These are phyloP conservation scores for Verticillium alfalfae DNA, from an alignment of 2,329 filamentous ascomycete species.

Conservation along the genomic window DNA sequence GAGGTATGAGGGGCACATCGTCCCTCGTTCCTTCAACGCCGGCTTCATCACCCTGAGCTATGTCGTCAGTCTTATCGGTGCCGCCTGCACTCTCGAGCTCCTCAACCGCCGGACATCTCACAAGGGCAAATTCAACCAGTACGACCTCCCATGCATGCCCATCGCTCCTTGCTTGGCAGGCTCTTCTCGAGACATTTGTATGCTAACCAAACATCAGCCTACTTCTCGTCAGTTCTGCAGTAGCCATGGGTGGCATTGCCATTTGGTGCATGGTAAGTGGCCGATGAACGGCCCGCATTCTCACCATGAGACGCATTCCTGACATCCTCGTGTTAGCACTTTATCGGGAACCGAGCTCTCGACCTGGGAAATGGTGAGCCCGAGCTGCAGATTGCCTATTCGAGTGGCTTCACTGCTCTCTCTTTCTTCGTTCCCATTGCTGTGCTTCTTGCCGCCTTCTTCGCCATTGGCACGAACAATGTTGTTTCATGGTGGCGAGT, in stretches of 20 bases:
- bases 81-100: constrained; percentile 74
- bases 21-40: constrained; percentile 44
- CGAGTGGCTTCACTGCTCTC: constrained; percentile 62
- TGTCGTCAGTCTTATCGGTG: constrained; percentile 71
- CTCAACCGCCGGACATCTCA: constrained; percentile 70
- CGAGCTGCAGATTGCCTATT: constrained; percentile 69
- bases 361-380: constrained; percentile 58
- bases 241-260: constrained; percentile 68
- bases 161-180: not conserved
- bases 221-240: constrained; percentile 56
- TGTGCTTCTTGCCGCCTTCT: constrained; percentile 68
- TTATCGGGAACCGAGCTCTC: constrained; percentile 77
- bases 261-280: constrained; percentile 63
- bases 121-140: constrained; percentile 66
- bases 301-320: constrained; percentile 26
- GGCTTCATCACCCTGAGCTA: constrained; percentile 69
- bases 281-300: constrained; percentile 21
- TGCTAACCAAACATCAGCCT: constrained; percentile 35
- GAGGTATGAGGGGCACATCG: constrained; percentile 36
- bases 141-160: constrained; percentile 17
- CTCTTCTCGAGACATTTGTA: not conserved
- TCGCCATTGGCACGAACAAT: constrained; percentile 58
- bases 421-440: constrained; percentile 77
- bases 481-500: constrained; percentile 54
- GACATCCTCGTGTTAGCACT: constrained; percentile 52